phyloP scores from a whole-genome alignment of 192 early-diverging fungal species.

The Coemansia sp. region DNA sequence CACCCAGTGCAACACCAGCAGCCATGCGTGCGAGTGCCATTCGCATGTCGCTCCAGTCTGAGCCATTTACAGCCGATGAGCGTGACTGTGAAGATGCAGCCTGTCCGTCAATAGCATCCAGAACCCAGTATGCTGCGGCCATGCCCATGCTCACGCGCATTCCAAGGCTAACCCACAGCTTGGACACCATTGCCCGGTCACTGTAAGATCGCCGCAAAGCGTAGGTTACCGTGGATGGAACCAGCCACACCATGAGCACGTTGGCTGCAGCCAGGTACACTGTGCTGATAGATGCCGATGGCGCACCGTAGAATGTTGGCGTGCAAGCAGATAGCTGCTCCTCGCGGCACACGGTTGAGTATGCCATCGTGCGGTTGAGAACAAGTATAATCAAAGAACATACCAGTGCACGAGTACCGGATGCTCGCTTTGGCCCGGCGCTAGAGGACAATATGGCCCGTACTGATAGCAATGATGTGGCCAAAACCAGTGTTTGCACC shows the following conservation, averaged over 20 bases:
- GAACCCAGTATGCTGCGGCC: slow-evolving; percentile 56
- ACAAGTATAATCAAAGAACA: slow-evolving; percentile 57
- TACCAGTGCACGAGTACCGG: slow-evolving; percentile 42
- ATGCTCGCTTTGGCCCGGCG: slow-evolving; percentile 19
- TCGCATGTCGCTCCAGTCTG: slow-evolving; percentile 46
- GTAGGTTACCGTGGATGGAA: slow-evolving; percentile 38
- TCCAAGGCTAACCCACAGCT: slow-evolving; percentile 57
- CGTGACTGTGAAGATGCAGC: not conserved
- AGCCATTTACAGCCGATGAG: not conserved
- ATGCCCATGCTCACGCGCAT: slow-evolving; percentile 60
- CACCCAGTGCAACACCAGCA: slow-evolving; percentile 56
- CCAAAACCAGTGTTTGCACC: slow-evolving; percentile 60
- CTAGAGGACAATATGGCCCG: not conserved
- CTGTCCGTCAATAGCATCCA: slow-evolving; percentile 50
- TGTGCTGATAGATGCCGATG: slow-evolving; percentile 35
- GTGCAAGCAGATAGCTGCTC: slow-evolving; percentile 80
- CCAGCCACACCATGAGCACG: slow-evolving; percentile 31
- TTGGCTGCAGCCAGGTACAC: slow-evolving; percentile 25
- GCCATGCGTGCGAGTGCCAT: slow-evolving; percentile 58
- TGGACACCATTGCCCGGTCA: slow-evolving; percentile 52
- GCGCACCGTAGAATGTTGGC: slow-evolving; percentile 76
- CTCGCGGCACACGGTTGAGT: slow-evolving; percentile 81
- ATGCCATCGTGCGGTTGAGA: slow-evolving; percentile 56
- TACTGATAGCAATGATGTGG: not conserved
- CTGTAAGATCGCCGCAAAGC: slow-evolving; percentile 56